Percentiles rank a stretch among this genome's conserved stretches.
Conservation (phyloP, 148 eudicot species). For the Rhododendron mucronatum region DNA sequence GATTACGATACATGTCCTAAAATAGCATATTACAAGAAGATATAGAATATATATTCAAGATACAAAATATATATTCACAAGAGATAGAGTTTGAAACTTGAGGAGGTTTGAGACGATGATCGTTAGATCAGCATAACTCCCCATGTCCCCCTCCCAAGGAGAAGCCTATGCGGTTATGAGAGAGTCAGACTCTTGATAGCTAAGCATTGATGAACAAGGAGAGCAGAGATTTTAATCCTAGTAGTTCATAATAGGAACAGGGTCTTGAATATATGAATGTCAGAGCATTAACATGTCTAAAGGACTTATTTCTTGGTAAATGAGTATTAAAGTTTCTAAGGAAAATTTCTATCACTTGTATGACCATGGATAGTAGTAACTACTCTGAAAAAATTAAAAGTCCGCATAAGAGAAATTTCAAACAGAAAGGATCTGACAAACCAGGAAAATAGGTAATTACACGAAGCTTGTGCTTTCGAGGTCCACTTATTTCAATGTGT, state of each 20-base stretch:
- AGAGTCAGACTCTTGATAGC: neutral
- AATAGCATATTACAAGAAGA: too few species aligned
- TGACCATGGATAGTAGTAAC: neutral
- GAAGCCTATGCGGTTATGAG: neutral
- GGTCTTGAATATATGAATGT: neutral
- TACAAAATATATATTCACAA: too few species aligned
- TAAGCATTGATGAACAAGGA: neutral
- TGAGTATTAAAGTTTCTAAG: neutral
- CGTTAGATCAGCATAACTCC: too few species aligned
- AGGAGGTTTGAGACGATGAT: neutral
- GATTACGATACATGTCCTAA: too few species aligned
- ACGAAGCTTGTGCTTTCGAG: neutral
- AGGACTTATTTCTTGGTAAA: neutral
- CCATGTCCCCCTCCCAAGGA: neutral
- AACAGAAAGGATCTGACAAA: neutral
- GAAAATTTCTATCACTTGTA: neutral
- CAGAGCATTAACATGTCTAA: neutral
- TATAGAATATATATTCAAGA: too few species aligned
- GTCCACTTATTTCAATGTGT: conserved; percentile 30
- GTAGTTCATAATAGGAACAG: neutral
- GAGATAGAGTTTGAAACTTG: neutral
- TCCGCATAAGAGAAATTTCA: neutral
- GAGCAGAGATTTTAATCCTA: neutral
- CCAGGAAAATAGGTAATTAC: neutral
- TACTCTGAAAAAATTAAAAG: neutral